Evolutionary conservation across 2,329 filamentous ascomycete species (phyloP).

Genomic region (Penicillium sp.): DNA sequence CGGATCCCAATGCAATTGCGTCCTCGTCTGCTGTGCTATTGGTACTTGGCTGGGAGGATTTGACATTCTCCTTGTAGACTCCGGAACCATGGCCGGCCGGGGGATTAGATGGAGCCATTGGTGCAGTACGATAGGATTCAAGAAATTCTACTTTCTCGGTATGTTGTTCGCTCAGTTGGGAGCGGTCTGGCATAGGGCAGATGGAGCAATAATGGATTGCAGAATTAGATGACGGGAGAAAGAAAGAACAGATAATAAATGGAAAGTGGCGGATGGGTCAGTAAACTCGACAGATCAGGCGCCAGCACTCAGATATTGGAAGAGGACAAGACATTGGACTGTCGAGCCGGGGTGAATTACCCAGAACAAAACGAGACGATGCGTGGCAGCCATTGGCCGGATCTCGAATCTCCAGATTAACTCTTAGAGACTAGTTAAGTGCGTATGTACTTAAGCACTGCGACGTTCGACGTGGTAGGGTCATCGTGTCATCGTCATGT

Average conservation of each 20-base stretch:
- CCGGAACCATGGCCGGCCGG: background rate
- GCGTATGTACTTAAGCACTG: no score
- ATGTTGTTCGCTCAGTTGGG: background rate
- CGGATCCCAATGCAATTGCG: background rate
- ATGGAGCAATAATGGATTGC: background rate
- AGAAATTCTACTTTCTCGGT: background rate
- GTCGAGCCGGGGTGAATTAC: background rate
- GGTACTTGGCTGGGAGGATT: background rate
- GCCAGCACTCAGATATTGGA: no score
- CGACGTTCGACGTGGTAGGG: background rate
- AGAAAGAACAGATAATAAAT: background rate
- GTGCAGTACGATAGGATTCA: background rate
- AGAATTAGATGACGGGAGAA: background rate
- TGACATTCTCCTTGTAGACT: background rate
- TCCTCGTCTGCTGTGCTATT: background rate
- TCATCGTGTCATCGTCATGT: background rate
- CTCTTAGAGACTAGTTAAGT: background rate
- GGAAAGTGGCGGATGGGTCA: background rate
- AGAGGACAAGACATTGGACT: background rate
- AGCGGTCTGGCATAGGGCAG: background rate
- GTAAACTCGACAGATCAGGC: background rate
- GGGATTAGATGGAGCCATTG: background rate
- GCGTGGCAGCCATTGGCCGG: background rate
- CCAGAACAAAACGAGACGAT: background rate
- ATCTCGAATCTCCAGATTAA: background rate